phyloP scores from a whole-genome alignment of 768 basidiomycete genomes.

The Tricholoma sp. region DNA sequence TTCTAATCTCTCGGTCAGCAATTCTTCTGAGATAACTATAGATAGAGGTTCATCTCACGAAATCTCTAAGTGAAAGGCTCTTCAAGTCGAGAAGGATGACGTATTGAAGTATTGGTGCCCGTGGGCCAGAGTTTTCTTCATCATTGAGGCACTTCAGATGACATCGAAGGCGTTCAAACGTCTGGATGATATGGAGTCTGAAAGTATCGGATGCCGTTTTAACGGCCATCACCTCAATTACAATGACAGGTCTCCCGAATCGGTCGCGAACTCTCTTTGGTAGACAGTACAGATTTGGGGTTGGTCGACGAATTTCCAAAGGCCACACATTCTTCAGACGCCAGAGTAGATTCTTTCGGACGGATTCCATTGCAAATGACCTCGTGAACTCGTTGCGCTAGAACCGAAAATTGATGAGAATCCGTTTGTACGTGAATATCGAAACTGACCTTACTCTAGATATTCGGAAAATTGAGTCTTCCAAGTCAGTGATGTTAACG shows the following conservation, averaged over 20 bases:
- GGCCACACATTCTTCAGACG: constrained; percentile 44
- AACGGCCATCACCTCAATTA: constrained; percentile 44
- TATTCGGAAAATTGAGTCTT: constrained; percentile 57
- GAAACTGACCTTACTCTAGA: constrained; percentile 44
- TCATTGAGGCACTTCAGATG: constrained; percentile 49
- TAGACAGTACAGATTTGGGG: constrained; percentile 46
- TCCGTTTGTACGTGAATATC: constrained; percentile 4
- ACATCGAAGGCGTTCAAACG: constrained; percentile 52
- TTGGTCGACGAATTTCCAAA: constrained; percentile 19
- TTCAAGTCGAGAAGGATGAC: constrained; percentile 62
- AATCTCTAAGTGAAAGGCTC: constrained; percentile 46
- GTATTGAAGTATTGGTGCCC: constrained; percentile 53
- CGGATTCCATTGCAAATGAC: constrained; percentile 56
- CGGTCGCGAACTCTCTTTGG: constrained; percentile 52
- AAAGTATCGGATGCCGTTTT: constrained; percentile 30
- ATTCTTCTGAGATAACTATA: constrained; percentile 1
- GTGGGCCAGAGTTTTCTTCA: constrained; percentile 15
- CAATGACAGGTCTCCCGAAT: constrained; percentile 59
- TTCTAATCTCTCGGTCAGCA: constrained; percentile 33
- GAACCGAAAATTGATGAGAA: constrained; percentile 8
- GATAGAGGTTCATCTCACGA: constrained; percentile 36
- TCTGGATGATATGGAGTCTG: constrained; percentile 40
- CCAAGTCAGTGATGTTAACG: constrained; percentile 3
- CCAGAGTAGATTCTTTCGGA: constrained; percentile 53
- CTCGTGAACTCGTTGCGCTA: constrained; percentile 66